These are phyloP conservation scores for Davidsoniella virescens DNA, from an alignment of 2,329 filamentous ascomycete species.

Conservation along the genomic window DNA sequence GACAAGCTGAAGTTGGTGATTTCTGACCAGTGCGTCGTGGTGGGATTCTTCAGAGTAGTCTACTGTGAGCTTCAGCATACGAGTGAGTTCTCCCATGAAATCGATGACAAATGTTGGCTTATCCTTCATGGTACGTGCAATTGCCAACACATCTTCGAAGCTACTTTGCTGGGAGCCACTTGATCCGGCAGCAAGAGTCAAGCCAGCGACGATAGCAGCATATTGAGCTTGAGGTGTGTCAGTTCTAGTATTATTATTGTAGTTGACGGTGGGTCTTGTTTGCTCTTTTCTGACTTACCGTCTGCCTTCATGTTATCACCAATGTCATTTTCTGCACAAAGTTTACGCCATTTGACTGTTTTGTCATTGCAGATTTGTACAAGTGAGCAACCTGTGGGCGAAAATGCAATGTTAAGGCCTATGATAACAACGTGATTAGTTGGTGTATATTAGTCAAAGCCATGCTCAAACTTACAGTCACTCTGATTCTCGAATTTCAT, in stretches of 20 bases:
- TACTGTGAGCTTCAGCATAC: conserved; percentile 53
- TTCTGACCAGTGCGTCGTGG: conserved; percentile 57
- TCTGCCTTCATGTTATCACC: conserved; percentile 17
- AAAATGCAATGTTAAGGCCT: conserved; percentile 45
- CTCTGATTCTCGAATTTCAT: conserved; percentile 51
- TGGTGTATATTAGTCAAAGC: conserved; percentile 11
- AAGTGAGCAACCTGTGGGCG: conserved; percentile 43
- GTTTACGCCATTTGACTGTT: conserved; percentile 40
- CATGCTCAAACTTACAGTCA: conserved; percentile 34
- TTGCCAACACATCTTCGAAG: conserved; percentile 57
- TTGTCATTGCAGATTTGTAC: conserved; percentile 42
- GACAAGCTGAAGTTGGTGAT: conserved; percentile 55
- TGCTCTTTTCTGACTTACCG: background rate
- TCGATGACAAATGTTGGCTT: conserved; percentile 36
- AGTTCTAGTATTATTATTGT: conserved; percentile 15
- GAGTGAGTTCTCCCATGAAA: conserved; percentile 50
- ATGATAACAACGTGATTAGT: conserved; percentile 8
- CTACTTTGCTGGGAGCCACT: conserved; percentile 30
- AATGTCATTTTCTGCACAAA: conserved; percentile 35
- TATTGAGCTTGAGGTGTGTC: conserved; percentile 28
- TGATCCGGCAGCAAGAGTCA: conserved; percentile 37
- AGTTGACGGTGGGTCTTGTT: background rate
- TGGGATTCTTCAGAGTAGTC: conserved; percentile 68
- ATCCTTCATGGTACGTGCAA: conserved; percentile 36
- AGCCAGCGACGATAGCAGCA: conserved; percentile 41